Evolutionary conservation across 768 basidiomycete species (phyloP).

Genomic region (Hemileccinum rubropunctum): DNA sequence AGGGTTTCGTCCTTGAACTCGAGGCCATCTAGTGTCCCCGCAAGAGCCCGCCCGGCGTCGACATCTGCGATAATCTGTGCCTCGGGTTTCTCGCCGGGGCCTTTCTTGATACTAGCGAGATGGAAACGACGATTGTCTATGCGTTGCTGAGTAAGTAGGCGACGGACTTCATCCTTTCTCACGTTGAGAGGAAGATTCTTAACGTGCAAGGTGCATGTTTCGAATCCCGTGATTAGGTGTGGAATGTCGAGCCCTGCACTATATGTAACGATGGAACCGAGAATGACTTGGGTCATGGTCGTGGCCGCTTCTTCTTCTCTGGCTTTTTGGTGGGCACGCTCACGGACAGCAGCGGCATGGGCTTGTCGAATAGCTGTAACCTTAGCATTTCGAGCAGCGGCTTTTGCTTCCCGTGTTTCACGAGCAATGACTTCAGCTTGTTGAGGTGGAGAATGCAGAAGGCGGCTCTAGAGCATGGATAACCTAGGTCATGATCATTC

Average conservation of each 20-base stretch:
- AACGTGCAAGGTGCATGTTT: constrained; percentile 44
- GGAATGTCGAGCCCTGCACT: constrained; percentile 43
- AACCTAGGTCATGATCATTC: no score
- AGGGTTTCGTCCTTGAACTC: constrained; percentile 42
- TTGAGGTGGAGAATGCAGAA: no score
- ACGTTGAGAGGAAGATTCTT: constrained; percentile 42
- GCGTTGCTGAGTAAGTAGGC: constrained; percentile 44
- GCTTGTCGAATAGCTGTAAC: no score
- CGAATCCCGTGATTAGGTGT: constrained; percentile 44
- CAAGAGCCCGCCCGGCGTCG: constrained; percentile 39
- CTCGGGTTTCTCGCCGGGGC: constrained; percentile 31
- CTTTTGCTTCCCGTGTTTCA: no score
- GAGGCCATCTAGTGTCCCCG: constrained; percentile 43
- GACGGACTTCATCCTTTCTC: constrained; percentile 35
- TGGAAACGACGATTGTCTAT: constrained; percentile 19
- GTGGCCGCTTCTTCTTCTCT: constrained; percentile 36
- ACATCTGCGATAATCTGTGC: constrained; percentile 40
- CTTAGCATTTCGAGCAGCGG: no score
- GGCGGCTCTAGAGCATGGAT: no score
- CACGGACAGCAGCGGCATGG: not conserved
- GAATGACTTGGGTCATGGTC: constrained; percentile 38
- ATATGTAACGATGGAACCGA: constrained; percentile 44
- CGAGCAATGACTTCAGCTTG: no score
- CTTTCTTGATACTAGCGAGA: constrained; percentile 24
- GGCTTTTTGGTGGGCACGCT: not conserved